phyloP scores from a whole-genome alignment of 495 filamentous ascomycete genomes.

The Talaromyces nanjingensis region DNA sequence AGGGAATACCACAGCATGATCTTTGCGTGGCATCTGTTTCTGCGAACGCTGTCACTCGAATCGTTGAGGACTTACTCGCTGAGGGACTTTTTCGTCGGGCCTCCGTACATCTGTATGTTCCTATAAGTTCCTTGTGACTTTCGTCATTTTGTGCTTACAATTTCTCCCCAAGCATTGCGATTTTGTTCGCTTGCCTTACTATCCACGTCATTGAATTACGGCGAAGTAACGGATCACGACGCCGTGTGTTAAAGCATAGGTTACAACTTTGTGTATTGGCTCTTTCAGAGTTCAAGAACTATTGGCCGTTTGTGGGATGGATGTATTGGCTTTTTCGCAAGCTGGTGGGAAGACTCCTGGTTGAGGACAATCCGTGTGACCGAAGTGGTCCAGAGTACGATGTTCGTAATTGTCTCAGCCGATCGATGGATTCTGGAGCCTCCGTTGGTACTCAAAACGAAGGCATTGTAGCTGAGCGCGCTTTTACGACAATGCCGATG shows the following conservation, averaged over 20 bases:
- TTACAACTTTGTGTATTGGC: slow-evolving; percentile 6
- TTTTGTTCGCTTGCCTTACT: slow-evolving; percentile 7
- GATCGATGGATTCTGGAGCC: slow-evolving; percentile 2
- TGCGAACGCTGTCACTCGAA: slow-evolving; percentile 6
- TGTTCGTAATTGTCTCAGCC: slow-evolving; percentile 6
- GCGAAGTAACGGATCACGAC: slow-evolving; percentile 6
- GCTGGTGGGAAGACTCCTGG: slow-evolving; percentile 7
- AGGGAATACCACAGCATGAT: slow-evolving; percentile 6
- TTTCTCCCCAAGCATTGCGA: slow-evolving; percentile 5
- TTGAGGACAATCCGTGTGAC: slow-evolving; percentile 6
- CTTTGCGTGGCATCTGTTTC: slow-evolving; percentile 5
- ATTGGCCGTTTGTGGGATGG: slow-evolving; percentile 6
- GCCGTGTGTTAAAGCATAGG: slow-evolving; percentile 5
- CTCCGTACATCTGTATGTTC: slow-evolving; percentile 7
- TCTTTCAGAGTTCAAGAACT: slow-evolving; percentile 8
- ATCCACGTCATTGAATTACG: slow-evolving; percentile 6
- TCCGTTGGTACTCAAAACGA: slow-evolving; percentile 6
- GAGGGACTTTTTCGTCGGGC: slow-evolving; percentile 6
- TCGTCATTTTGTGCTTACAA: slow-evolving; percentile 8
- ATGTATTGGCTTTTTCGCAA: slow-evolving; percentile 7
- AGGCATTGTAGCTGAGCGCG: background rate
- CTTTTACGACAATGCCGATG: background rate
- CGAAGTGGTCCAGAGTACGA: slow-evolving; percentile 5
- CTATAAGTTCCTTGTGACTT: slow-evolving; percentile 4
- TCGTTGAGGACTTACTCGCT: slow-evolving; percentile 6